Conservation (phyloP, 2,329 filamentous ascomycete species). For the Epichloe bromicola region DNA sequence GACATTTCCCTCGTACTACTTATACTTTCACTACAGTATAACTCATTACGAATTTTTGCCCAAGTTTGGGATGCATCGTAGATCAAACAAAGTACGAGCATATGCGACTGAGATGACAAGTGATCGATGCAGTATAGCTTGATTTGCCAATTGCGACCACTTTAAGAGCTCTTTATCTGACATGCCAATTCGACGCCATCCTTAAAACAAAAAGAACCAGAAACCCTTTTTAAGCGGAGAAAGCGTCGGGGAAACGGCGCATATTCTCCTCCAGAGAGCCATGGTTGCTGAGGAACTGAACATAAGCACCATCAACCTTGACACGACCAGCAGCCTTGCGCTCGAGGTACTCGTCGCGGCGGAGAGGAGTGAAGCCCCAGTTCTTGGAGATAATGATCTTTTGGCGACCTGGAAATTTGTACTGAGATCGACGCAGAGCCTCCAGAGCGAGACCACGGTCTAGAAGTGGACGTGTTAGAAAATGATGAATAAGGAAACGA, state of each 20-base stretch:
- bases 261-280: conserved; percentile 79
- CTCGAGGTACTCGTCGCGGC: conserved; percentile 93
- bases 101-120: background rate
- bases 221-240: conserved; percentile 42
- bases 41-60: too few species aligned
- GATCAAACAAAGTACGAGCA: background rate
- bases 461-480: conserved; percentile 17
- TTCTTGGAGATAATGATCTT: conserved; percentile 99
- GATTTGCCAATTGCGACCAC: conserved; percentile 22
- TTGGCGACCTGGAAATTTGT: conserved; percentile 99
- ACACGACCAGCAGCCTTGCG: conserved; percentile 88
- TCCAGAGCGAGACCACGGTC: conserved; percentile 89
- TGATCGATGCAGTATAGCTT: conserved; percentile 12
- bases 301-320: conserved; percentile 97
- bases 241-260: conserved; percentile 88
- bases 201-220: conserved; percentile 25
- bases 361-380: conserved; percentile 99
- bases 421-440: conserved; percentile 97
- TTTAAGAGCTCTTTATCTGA: conserved; percentile 24
- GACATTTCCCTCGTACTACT: background rate
- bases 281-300: conserved; percentile 96
- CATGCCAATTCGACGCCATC: conserved; percentile 33
- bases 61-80: background rate
- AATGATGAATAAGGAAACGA: background rate
- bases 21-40: background rate